Evolutionary conservation across 352 stramenopile genomes (phyloP), one percentile per base, ranked within the genome.

Genomic region (Peronospora destructor): DNA sequence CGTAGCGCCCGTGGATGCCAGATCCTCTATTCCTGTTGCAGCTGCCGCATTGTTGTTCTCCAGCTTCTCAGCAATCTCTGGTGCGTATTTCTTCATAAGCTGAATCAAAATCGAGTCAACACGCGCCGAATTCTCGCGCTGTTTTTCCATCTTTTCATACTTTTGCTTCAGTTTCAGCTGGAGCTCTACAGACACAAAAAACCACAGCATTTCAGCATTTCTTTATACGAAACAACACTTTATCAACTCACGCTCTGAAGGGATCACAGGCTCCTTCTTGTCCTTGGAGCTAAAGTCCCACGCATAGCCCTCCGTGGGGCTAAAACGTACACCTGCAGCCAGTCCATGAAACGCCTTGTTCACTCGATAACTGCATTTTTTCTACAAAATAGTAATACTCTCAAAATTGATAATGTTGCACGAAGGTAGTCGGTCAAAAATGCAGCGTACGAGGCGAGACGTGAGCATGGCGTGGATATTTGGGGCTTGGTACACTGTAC

Each of bases 381-480:
- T 89, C 80, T 93, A 49, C 17, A 38, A 26, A 4, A 26, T 26
- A 4, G 5, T 26, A 4, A 4, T 26, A 4, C 23, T 26, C 4
- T 26, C 23, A 26, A 6, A 26, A 26, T 26, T 4, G 5, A 26
- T 26, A 26, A 4, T 26, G 23, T 26, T 6, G 23, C 23, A 26
- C 23, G 23, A 26, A 26, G 2, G 23, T 10, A 33, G 13, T 13
- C 3, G 29, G 11, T 10, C 11, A 13, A 36, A 17, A 36, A 36
- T 16, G 10, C 37, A 19, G 37, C 8, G 50, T 84, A 91, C 81
- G 28, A 95, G 65, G 30, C 84, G 67, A 23, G 83, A 91, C 9
- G 74, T 86, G 56, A 95, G 77, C 73, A 95, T 91, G 40, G 81
- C 78, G 60, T 93, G 82, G 60, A 93, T 86, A 53, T 91, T 91